A percentile compares a stretch with the other conserved stretches of the same genome.
These are phyloP conservation scores for Hypsizygus ulmarius DNA, from an alignment of 1,284 basidiomycete species.

Conservation along the genomic window DNA sequence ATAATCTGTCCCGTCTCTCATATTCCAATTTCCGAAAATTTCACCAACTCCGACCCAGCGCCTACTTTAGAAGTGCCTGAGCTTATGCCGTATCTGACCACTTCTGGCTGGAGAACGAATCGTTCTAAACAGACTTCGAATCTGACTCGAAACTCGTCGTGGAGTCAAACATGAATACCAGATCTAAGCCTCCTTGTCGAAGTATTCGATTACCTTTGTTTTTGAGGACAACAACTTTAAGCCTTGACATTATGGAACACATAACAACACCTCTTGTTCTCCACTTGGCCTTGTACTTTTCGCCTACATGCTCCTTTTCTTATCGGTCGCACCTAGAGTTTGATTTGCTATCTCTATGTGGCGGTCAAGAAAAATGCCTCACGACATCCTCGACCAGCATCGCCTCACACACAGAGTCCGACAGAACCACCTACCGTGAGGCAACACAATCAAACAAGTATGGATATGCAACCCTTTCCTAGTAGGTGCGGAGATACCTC, in stretches of 20 bases:
- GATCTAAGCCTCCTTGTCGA: slow-evolving; percentile 1
- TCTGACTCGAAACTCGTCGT: background rate
- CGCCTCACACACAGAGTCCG: background rate
- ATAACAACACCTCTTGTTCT: background rate
- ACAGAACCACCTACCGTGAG: background rate
- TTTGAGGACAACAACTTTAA: too few species aligned
- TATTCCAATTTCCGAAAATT: too few species aligned
- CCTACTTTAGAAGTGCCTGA: background rate
- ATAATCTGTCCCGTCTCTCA: too few species aligned
- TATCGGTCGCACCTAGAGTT: background rate
- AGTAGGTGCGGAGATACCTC: background rate
- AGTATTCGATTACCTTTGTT: background rate
- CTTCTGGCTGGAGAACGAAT: background rate
- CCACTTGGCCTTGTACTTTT: background rate
- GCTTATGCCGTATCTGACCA: background rate
- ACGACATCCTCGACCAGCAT: background rate
- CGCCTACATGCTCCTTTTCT: background rate
- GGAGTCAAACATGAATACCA: background rate
- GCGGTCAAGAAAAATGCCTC: background rate
- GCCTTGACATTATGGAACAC: too few species aligned
- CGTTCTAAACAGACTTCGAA: background rate
- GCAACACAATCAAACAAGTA: background rate
- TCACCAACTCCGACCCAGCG: too few species aligned
- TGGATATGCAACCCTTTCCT: background rate
- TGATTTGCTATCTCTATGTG: background rate